phyloP scores from a whole-genome alignment of 1,139 yeast species.

The Groenewaldozyma auringiensis region DNA sequence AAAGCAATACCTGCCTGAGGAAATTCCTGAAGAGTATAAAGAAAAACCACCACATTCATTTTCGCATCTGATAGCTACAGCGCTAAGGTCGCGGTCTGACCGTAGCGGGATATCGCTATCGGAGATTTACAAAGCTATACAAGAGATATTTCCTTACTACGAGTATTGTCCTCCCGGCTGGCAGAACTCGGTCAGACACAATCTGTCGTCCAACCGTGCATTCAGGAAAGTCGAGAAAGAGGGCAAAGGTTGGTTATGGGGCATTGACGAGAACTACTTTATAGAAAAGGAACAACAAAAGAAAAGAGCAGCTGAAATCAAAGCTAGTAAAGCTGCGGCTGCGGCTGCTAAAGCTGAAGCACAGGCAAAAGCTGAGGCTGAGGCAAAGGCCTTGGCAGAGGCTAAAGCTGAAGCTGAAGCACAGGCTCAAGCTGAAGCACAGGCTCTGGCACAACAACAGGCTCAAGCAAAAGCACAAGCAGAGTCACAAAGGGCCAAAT shows the following conservation, averaged over 20 bases:
- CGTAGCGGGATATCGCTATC: slow-evolving; percentile 72
- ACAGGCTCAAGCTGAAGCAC: slow-evolving; percentile 25
- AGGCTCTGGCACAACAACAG: slow-evolving; percentile 22
- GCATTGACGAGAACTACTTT: slow-evolving; percentile 74
- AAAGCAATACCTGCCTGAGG: slow-evolving; percentile 38
- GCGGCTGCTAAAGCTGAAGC: background rate
- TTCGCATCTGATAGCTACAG: slow-evolving; percentile 71
- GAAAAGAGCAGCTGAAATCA: slow-evolving; percentile 41
- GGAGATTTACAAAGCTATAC: slow-evolving; percentile 79
- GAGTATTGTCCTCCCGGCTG: slow-evolving; percentile 94
- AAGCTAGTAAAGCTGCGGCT: slow-evolving; percentile 22
- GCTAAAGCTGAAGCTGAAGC: slow-evolving; percentile 19
- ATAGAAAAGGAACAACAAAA: slow-evolving; percentile 73
- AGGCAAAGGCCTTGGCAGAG: slow-evolving; percentile 16
- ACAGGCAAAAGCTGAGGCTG: background rate
- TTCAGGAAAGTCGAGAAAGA: slow-evolving; percentile 71
- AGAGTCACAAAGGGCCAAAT: background rate
- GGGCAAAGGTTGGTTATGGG: slow-evolving; percentile 91
- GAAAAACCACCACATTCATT: slow-evolving; percentile 76
- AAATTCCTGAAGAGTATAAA: slow-evolving; percentile 80
- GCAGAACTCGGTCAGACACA: slow-evolving; percentile 92
- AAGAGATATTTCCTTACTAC: slow-evolving; percentile 83
- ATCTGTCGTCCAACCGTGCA: slow-evolving; percentile 74
- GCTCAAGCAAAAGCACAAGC: slow-evolving; percentile 34
- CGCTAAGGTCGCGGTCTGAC: slow-evolving; percentile 57